Evolutionary conservation across 768 basidiomycete genomes (phyloP).

Genomic region (Amanita muscaria): DNA sequence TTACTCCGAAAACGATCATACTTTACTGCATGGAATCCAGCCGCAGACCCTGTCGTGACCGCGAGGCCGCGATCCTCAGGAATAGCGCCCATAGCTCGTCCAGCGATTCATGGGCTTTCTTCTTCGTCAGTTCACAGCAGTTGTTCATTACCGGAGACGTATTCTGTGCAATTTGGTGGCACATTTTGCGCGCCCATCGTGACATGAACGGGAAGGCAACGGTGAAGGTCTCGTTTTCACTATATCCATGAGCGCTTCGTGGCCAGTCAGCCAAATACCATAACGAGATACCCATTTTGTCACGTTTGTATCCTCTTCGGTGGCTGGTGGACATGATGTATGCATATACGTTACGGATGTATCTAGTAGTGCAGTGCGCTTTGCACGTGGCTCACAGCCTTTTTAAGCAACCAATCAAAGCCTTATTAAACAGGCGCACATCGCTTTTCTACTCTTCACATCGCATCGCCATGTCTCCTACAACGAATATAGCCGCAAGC

Average conservation of each 20-base stretch:
- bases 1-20: constrained; percentile 2
- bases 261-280: too few relatives aligned
- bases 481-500: constrained; percentile 32
- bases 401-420: constrained; percentile 7
- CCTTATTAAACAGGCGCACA: constrained; percentile 10
- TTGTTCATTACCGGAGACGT: too few relatives aligned
- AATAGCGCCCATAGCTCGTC: constrained; percentile 7
- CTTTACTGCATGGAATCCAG: constrained; percentile 11
- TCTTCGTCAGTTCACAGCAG: too few relatives aligned
- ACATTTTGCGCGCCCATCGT: not conserved
- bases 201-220: too few relatives aligned
- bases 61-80: constrained; percentile 1
- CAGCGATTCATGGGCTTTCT: not conserved
- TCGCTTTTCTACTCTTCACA: constrained; percentile 9
- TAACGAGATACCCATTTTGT: too few relatives aligned
- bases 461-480: constrained; percentile 26
- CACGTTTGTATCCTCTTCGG: too few relatives aligned
- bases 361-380: too few relatives aligned
- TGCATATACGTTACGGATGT: too few relatives aligned
- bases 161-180: not conserved
- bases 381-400: constrained; percentile 11
- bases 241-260: too few relatives aligned
- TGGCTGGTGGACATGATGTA: too few relatives aligned
- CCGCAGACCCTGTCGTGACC: constrained; percentile 4
- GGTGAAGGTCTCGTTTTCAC: not conserved